These are phyloP conservation scores for Arachis monticola DNA, from an alignment of 331 rosid genomes.

Conservation along the genomic window DNA sequence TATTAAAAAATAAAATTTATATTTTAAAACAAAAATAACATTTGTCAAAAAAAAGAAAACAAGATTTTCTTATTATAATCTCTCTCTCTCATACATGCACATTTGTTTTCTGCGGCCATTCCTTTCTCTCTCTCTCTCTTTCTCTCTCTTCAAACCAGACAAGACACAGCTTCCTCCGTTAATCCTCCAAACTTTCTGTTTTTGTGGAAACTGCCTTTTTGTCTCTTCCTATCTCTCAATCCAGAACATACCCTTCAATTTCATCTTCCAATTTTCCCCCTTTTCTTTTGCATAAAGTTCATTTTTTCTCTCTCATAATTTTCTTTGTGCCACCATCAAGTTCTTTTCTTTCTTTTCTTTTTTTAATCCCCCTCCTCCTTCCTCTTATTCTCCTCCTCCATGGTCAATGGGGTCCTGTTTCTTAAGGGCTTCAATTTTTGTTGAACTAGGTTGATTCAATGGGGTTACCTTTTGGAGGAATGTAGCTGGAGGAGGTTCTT, in stretches of 20 bases:
- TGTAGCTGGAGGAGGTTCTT: conserved; percentile 40
- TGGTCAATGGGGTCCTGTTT: conserved; percentile 50
- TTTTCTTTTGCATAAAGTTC: conserved; percentile 6
- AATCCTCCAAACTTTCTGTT: conserved; percentile 41
- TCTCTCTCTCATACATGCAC: conserved; percentile 17
- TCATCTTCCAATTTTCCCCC: conserved; percentile 16
- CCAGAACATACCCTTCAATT: conserved; percentile 35
- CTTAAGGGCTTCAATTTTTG: conserved; percentile 45
- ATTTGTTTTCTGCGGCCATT: conserved; percentile 25
- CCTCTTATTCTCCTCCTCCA: background rate
- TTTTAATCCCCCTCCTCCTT: background rate
- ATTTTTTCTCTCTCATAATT: background rate
- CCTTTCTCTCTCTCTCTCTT: conserved; percentile 4
- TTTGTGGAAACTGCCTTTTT: conserved; percentile 41
- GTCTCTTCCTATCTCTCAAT: conserved; percentile 48
- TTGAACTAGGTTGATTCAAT: conserved; percentile 42
- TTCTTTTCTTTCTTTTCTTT: background rate
- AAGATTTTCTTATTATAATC: conserved; percentile 25
- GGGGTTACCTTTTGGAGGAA: conserved; percentile 39
- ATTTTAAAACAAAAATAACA: too few species aligned
- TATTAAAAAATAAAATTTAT: too few species aligned
- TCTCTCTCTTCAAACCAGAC: conserved; percentile 42
- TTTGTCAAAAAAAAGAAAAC: background rate
- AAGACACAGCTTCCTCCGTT: conserved; percentile 54
- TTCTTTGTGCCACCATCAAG: conserved; percentile 5